These are phyloP conservation scores for Xylaria sp. DNA, from an alignment of 2,329 filamentous ascomycete genomes.

Conservation along the genomic window DNA sequence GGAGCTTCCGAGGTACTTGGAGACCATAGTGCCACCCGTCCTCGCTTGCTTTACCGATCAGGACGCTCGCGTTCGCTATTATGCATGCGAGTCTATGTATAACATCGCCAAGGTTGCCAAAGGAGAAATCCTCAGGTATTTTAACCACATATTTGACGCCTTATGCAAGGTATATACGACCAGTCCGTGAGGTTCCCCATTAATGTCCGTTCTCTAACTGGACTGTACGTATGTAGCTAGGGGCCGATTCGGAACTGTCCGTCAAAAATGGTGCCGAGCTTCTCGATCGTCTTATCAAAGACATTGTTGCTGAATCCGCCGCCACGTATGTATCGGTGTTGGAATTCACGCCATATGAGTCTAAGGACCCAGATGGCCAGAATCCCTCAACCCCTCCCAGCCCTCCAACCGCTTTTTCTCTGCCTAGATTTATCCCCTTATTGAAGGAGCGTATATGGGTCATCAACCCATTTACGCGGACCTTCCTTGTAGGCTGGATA, in stretches of 20 bases:
- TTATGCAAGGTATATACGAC: constrained; percentile 79
- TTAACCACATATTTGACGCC: constrained; percentile 98
- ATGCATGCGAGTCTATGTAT: constrained; percentile 99
- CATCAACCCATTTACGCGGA: constrained; percentile 92
- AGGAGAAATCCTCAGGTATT: constrained; percentile 95
- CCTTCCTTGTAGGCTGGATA: constrained; percentile 96
- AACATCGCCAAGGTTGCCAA: constrained; percentile 99
- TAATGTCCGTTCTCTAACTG: constrained; percentile 8
- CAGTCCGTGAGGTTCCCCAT: background rate
- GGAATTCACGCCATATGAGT: constrained; percentile 61
- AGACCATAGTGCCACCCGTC: constrained; percentile 94
- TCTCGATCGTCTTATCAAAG: constrained; percentile 92
- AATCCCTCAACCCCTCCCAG: constrained; percentile 53
- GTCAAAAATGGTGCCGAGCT: constrained; percentile 98
- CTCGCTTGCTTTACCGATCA: constrained; percentile 98
- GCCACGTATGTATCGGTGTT: constrained; percentile 94
- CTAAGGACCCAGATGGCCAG: constrained; percentile 54
- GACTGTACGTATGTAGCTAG: constrained; percentile 67
- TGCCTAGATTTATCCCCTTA: constrained; percentile 89
- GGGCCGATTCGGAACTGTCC: constrained; percentile 93
- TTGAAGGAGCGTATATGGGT: constrained; percentile 95
- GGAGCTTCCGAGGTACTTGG: constrained; percentile 91
- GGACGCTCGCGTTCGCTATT: constrained; percentile 96
- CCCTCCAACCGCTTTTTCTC: constrained; percentile 87
- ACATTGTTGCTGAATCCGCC: constrained; percentile 94